Conservation (phyloP, 1,139 yeast species). For the Geotrichum bryndzae region DNA sequence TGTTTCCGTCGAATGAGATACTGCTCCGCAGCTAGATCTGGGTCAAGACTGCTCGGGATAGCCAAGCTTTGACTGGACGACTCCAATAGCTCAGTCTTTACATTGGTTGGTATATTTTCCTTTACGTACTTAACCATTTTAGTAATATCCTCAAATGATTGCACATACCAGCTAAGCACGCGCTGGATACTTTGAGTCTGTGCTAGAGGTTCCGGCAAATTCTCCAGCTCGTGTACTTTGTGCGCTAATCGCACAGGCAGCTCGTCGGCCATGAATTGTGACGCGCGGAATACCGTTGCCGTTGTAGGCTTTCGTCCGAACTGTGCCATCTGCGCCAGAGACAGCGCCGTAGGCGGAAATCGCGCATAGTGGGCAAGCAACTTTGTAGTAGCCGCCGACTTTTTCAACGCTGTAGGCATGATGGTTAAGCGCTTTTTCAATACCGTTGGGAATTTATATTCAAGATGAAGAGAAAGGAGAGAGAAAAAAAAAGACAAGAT, state of each 20-base stretch:
- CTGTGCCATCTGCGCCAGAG: slow-evolving; percentile 84
- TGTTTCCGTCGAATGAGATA: slow-evolving; percentile 16
- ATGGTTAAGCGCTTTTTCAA: background rate
- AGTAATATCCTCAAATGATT: slow-evolving; percentile 81
- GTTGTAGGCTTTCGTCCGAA: slow-evolving; percentile 75
- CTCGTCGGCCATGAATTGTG: slow-evolving; percentile 80
- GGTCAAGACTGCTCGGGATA: slow-evolving; percentile 11
- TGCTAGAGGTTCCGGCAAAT: slow-evolving; percentile 67
- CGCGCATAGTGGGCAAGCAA: slow-evolving; percentile 52
- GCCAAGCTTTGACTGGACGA: slow-evolving; percentile 13
- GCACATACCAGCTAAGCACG: slow-evolving; percentile 87
- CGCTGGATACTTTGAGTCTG: slow-evolving; percentile 68
- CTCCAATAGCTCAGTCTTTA: slow-evolving; percentile 13
- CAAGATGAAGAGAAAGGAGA: background rate
- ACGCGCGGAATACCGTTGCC: slow-evolving; percentile 75
- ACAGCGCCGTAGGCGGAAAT: slow-evolving; percentile 77
- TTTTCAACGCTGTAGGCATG: background rate
- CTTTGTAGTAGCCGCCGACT: slow-evolving; percentile 22
- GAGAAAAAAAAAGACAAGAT: background rate
- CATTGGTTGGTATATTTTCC: slow-evolving; percentile 9
- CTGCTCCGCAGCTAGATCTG: slow-evolving; percentile 12
- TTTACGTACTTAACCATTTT: slow-evolving; percentile 31
- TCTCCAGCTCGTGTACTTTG: slow-evolving; percentile 77
- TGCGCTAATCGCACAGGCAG: slow-evolving; percentile 82
- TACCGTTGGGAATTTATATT: background rate